Percentiles rank a stretch among this genome's conserved stretches.
Evolutionary conservation across 2,329 filamentous ascomycete genomes (phyloP).

Genomic region (Arthroderma uncinatum): DNA sequence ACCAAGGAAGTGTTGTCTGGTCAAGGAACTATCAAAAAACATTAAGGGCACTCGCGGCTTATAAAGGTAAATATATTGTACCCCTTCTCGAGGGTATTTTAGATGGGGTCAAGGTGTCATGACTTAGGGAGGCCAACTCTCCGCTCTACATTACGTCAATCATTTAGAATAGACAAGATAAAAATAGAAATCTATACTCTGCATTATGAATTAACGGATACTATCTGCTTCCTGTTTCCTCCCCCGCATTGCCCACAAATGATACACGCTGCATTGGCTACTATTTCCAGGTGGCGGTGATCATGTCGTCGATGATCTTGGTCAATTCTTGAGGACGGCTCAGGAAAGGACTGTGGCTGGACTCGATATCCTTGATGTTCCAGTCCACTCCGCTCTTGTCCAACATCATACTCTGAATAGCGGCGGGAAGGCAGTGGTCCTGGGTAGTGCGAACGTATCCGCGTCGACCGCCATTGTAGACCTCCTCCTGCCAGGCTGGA

Average conservation of each 20-base stretch:
- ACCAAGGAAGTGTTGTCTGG: conserved; percentile 43
- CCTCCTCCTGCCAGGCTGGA: conserved; percentile 8
- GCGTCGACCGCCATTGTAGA: conserved; percentile 8
- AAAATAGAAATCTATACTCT: not conserved
- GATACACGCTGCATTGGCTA: not conserved
- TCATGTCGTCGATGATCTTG: conserved; percentile 5
- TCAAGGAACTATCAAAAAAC: not conserved
- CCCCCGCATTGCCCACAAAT: not conserved
- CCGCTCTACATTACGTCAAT: no score
- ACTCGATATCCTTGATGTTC: conserved; percentile 4
- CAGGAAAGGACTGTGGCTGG: conserved; percentile 11
- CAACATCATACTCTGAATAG: conserved; percentile 7
- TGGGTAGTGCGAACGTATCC: conserved; percentile 6
- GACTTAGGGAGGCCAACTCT: no score
- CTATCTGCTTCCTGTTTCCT: not conserved
- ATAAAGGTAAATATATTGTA: no score
- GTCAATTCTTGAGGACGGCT: conserved; percentile 9
- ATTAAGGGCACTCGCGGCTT: not conserved
- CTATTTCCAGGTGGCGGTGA: not conserved
- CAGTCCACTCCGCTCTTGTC: conserved; percentile 8
- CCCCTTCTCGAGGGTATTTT: no score
- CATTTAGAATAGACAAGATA: not conserved
- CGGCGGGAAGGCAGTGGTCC: conserved; percentile 3
- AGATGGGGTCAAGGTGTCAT: no score
- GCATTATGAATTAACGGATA: not conserved